A percentile compares a stretch with the other conserved stretches of the same genome.
These are phyloP conservation scores for Barbatosphaeria neglecta DNA, from an alignment of 495 filamentous ascomycete genomes.

Conservation along the genomic window DNA sequence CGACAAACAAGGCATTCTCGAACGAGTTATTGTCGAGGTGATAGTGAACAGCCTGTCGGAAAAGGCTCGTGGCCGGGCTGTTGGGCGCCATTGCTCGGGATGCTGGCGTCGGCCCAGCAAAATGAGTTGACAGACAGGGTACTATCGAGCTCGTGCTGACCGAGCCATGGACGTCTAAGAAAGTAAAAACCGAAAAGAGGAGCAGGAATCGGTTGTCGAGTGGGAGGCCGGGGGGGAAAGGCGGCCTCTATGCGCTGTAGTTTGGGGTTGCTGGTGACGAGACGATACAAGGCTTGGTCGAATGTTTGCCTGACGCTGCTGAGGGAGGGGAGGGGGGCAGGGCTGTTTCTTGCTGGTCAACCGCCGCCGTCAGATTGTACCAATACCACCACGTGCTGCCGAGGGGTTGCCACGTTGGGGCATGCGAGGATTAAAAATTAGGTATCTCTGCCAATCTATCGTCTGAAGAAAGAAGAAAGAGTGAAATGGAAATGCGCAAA, in stretches of 20 bases:
- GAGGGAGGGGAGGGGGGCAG: too few species aligned
- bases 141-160: not conserved
- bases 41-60: slow-evolving; percentile 81
- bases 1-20: slow-evolving; percentile 83
- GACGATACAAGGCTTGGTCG: too few species aligned
- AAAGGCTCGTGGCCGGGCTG: slow-evolving; percentile 52
- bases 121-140: not conserved
- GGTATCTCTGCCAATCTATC: not conserved
- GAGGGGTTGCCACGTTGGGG: not conserved
- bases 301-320: too few species aligned
- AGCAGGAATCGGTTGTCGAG: not conserved
- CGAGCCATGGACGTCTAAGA: not conserved
- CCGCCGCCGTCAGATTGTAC: not conserved
- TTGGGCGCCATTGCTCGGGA: slow-evolving; percentile 54
- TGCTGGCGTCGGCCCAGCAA: not conserved
- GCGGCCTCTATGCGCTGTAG: too few species aligned
- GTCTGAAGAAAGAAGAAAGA: not conserved
- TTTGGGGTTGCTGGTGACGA: too few species aligned
- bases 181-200: not conserved
- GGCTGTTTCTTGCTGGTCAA: too few species aligned
- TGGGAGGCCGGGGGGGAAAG: not conserved
- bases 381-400: not conserved
- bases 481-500: not conserved
- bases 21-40: slow-evolving; percentile 83
- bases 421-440: not conserved